Conservation (phyloP, 345 rosid genomes). For the Psidium friedrichsthalianum region DNA sequence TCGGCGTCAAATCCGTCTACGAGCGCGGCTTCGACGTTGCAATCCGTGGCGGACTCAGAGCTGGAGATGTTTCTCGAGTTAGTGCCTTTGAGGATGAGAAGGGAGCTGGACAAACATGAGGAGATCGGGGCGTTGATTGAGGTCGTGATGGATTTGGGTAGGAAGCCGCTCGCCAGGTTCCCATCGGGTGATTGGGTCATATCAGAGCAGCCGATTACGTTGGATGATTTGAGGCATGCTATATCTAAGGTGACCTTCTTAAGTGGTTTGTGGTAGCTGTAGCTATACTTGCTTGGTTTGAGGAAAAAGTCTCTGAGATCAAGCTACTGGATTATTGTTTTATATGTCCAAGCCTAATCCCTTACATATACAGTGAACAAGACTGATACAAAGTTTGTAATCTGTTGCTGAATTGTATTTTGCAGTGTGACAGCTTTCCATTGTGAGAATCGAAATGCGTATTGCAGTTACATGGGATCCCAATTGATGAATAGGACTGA, state of each 20-base stretch:
- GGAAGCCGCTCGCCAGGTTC: constrained; percentile 84
- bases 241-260: constrained; percentile 50
- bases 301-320: background rate
- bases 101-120: constrained; percentile 36
- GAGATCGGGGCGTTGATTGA: constrained; percentile 69
- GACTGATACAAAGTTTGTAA: background rate
- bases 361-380: background rate
- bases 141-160: constrained; percentile 90
- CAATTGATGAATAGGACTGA: background rate
- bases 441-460: background rate
- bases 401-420: background rate
- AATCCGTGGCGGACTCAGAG: constrained; percentile 27
- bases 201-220: constrained; percentile 50
- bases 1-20: constrained; percentile 16
- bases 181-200: constrained; percentile 93
- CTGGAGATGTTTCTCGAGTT: constrained; percentile 65
- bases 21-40: constrained; percentile 20
- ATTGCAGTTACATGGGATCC: background rate
- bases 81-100: constrained; percentile 58
- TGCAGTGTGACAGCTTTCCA: background rate
- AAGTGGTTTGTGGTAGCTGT: background rate
- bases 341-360: background rate
- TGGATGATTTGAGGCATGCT: constrained; percentile 69
- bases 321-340: background rate
- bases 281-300: background rate